Base-by-base conservation (phyloP, 2,329 filamentous ascomycete species). In the Ascomycota sp. region DNA sequence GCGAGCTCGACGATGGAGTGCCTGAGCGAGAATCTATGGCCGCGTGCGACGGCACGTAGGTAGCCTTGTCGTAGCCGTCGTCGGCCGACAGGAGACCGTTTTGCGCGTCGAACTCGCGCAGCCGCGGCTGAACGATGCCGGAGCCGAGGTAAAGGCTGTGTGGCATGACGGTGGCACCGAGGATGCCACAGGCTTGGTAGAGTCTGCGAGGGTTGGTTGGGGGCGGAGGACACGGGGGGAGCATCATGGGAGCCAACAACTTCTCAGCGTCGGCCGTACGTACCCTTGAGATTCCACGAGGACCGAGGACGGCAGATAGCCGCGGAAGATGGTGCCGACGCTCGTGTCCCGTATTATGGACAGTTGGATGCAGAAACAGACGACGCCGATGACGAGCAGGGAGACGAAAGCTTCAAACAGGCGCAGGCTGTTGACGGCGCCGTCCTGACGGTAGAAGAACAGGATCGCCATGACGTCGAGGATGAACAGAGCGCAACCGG, bases 91-190 rank as follows among this genome's bases (percentile, higher is more conserved):
- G 40, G 29, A 69, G 57, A 17, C 72, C 68, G 30, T 65, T 56
- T 32, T 65, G 61, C 15, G 50, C 52, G 35, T 76, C 70, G 40
- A 72, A 79, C 12, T 75, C 68, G 15, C 59, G 57, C 3, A 80
- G 63, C 3, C 75, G 67, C 6, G 69, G 57, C 45, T 78, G 73
- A 2, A 77, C 70, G 25, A 79, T 70, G 7, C 73, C 74, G 5
- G 69, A 75, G 15, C 75, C 75, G 4, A 80, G 59, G 38, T 72
- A 79, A 4, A 79, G 51, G 30, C 65, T 71, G 40, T 76, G 72
- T 4, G 72, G 72, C 72, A 77, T 76, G 17, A 77, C 74, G 0
- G 77, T 83, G 4, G 77, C 77, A 2, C 77, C 77, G 0, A 83
- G 57, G 33, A 83, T 83, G 30, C 77, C 77, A 37, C 77, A 83